Conservation (phyloP, 306 rosid species). For the Lablab purpureus region DNA sequence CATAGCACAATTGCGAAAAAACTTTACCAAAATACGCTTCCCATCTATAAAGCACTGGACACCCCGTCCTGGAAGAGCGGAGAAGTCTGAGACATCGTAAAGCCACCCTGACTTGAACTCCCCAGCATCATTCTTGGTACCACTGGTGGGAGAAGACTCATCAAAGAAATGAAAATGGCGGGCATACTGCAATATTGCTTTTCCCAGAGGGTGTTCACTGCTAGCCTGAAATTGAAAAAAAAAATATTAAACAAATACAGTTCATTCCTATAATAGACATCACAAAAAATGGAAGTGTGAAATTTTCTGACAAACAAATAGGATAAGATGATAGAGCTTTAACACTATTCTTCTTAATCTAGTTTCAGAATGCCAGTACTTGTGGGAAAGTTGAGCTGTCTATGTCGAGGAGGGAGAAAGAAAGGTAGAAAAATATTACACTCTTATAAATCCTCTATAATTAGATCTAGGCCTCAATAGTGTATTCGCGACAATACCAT, state of each 20-base stretch:
- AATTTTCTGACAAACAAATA: constrained; percentile 27
- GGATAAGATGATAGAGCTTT: neutral
- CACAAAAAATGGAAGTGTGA: constrained; percentile 5
- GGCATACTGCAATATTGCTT: constrained; percentile 87
- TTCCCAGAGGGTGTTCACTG: constrained; percentile 97
- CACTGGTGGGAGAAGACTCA: constrained; percentile 60
- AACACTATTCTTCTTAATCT: constrained; percentile 25
- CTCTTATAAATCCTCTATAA: neutral
- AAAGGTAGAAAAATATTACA: constrained; percentile 13
- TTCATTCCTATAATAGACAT: constrained; percentile 12
- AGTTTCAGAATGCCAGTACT: constrained; percentile 32
- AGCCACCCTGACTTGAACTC: constrained; percentile 75
- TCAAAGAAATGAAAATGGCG: constrained; percentile 89
- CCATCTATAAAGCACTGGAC: constrained; percentile 71
- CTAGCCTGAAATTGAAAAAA: constrained; percentile 70
- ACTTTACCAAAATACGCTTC: constrained; percentile 65
- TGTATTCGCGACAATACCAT: constrained; percentile 32
- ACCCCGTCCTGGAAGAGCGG: constrained; percentile 85
- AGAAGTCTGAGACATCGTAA: constrained; percentile 72
- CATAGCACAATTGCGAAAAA: constrained; percentile 21
- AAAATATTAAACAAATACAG: constrained; percentile 27
- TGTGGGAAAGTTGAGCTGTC: constrained; percentile 25
- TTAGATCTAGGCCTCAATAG: constrained; percentile 24
- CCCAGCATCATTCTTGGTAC: constrained; percentile 49
- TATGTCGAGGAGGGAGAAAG: neutral